Base-by-base conservation (phyloP, 2,329 filamentous ascomycete species). In the Orbilia brochopaga region DNA sequence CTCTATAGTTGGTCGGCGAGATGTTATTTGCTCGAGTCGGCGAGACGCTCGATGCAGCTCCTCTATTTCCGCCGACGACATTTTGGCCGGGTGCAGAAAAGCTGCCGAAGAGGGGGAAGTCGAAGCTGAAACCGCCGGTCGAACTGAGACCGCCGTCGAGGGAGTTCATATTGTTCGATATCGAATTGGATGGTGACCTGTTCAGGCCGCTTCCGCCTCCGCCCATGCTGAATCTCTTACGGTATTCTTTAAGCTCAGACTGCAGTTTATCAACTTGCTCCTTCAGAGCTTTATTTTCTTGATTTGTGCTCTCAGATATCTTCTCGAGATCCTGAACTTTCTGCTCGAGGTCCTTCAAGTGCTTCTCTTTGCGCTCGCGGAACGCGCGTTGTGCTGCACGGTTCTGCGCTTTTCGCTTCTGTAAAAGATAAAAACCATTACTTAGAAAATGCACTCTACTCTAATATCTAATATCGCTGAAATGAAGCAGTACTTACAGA, bases 371-470 rank as follows among this genome's bases (percentile, higher is more conserved):
- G 74, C 92, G 90, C 79, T 97, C 92, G 61, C 92, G 87, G 84
- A 97, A 97, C 5, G 92, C 92, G 67, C 92, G 87, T 80, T 97
- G 92, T 2, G 92, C 92, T 10, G 92, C 92, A 75, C 92, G 87
- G 76, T 97, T 97, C 78, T 97, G 92, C 8, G 94, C 94, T 82
- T 99, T 99, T 76, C 92, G 89, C 82, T 96, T 95, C 91, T 96
- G 77, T 48, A 23, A 17, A 27, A 48, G 35, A 32, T 8, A 32
- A 3, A 32, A 32, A 32, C 3, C 8, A 27, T n/a, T 60, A 40
- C 24, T 69, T 57, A 48, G 32, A 70, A 46, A 30, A 59, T 74
- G 79, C 58, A 80, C 76, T 74, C 73, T 27, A n/a, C n/a, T n/a
- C n/a, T n/a, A n/a, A n/a, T n/a, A n/a, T n/a, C n/a, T n/a, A n/a